Evolutionary conservation across 192 early-diverging fungal genomes (phyloP), one percentile per base, ranked within the genome.

Genomic region (Phlyctochytrium bullatum): DNA sequence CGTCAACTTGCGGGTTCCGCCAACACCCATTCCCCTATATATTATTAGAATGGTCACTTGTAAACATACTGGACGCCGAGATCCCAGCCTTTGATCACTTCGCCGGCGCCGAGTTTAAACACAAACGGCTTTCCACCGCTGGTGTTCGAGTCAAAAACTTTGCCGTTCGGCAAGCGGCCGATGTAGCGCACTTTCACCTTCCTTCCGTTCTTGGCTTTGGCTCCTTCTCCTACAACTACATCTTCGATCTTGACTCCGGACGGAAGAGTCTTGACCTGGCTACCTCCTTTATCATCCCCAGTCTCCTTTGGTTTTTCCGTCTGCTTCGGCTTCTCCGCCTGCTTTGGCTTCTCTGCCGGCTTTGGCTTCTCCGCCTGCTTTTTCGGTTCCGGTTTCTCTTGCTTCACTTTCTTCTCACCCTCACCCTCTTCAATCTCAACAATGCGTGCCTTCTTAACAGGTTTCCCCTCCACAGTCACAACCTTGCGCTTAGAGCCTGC

Each of bases 21-120:
- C 96, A 61, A 91, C 84, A 78, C 86, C 86, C 96, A 98, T 96
- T 32, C 95, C 95, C 14, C 57, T 29, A 27, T 20, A 14, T 6
- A 47, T 14, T 14, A 47, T 14, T 6, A 47, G 40, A 47, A 14
- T 47, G 20, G 54, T 25, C 54, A 10, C 10, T 57, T 24, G 23
- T 64, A 23, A 57, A 57, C 27, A 24, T 47, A 47, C 40, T 47
- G 40, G 50, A 81, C 69, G 24, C 96, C 96, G 20, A 88, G 68
- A 80, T 98, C 96, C 96, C 94, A 96, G 58, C 95, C 96, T 78
- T 92, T 91, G 78, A 98, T 98, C 62, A 98, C 96, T 77, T 98
- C 93, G 16, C 83, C 83, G 53, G 71, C 76, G 29, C 93, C 94
- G 35, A 98, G 81, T 56, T 83, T 83, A 85, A 98, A 96, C 73